Base-by-base conservation (phyloP, 2,329 filamentous ascomycete species). In the Lecanicillium sp. region DNA sequence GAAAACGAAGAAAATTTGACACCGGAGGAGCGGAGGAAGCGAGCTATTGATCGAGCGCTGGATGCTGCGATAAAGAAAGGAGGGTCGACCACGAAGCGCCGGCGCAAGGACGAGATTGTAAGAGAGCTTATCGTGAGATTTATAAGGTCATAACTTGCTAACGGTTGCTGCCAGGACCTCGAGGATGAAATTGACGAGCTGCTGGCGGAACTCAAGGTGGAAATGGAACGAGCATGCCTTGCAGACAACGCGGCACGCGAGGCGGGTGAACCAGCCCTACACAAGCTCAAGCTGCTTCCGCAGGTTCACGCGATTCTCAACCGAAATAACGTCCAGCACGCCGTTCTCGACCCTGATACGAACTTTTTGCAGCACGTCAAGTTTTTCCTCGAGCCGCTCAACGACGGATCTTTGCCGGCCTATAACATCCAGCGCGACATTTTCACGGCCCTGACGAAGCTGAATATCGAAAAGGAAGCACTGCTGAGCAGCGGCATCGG, bases 371-470 rank as follows among this genome's bases (percentile, higher is more conserved):
- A 94, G 62, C 85, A 89, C 12, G 87, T 98, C 54, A 88, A 90
- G 56, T 96, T 94, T 73, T 96, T 96, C 72, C 75, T 98, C 16
- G 92, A 98, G 58, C 92, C 92, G 1, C 74, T 96, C 33, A 88
- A 90, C 51, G 90, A 96, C 56, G 92, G 90, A 41, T 90, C 86
- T 44, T 73, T 98, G 35, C 92, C 92, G 0, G 90, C 92, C 20
- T 98, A 95, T 66, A 92, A 92, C 57, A 96, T 98, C 49, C 92
- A 98, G 65, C 86, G 89, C 45, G 89, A 96, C 57, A 77, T 98
- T 31, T 92, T 98, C 58, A 76, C 77, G 18, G 83, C 86, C 17
- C 71, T 98, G 28, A 75, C 74, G 14, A 81, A 79, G 52, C 73
- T 96, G 5, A 88, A 87, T 5, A 87, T 96, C 48, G 85, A 88